Evolutionary conservation across 257 asterid species (phyloP), one percentile per base, ranked within the genome.

Genomic region (Phtheirospermum japonicum): DNA sequence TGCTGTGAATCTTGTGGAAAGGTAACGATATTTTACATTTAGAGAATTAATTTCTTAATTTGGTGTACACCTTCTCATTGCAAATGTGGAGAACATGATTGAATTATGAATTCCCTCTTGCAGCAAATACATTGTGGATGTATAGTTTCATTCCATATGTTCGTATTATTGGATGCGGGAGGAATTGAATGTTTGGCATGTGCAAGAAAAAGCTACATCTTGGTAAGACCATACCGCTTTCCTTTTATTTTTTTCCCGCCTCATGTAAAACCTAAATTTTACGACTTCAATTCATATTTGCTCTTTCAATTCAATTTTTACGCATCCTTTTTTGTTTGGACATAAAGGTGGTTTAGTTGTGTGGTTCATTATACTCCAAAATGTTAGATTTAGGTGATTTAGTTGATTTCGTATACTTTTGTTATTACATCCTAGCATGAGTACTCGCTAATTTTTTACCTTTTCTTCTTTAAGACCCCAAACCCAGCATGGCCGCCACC

Each of bases 401-500:
- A 42, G 60, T 57, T 53, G 30, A 43, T 37, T 43, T 30, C 64
- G 17, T 34, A 23, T 60, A 28, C 14, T 60, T 64, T 57, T 14
- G 3, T 12, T 58, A 12, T 40, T 55, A 60, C 14, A 23, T 50
- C 26, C 30, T 58, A 49, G 56, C 20, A 68, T 65, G 32, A 40
- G n/a, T 11, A 46, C 56, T 32, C 26, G 33, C 67, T 39, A 36
- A 59, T 19, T 49, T 18, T 58, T 64, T 33, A 51, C 66, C 37
- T 52, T 63, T 37, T 34, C 42, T 59, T 46, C 57, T 74, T 74
- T 34, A 76, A 93, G 99, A 87, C 96, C 13, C 97, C 97, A 70
- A 93, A 93, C 85, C 99, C 97, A 42, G 97, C 99, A 4, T 93
- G 99, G 97, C 96, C 99, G 16, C 97, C 96, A 34, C 99, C 99